phyloP scores from a whole-genome alignment of 176 grass and related monocot genomes.

The Zoysia japonica region DNA sequence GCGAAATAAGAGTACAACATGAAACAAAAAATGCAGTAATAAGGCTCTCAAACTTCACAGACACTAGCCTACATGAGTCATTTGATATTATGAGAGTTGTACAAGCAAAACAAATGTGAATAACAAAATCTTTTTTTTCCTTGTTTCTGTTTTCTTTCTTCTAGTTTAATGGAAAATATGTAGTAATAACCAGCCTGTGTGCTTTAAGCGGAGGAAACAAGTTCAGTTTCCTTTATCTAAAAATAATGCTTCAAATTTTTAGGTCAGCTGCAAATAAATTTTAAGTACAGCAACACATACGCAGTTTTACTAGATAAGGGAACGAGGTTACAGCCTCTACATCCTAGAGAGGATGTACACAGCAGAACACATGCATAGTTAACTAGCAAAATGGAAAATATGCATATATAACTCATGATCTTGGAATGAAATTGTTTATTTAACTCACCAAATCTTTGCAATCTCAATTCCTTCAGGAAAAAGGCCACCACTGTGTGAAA shows the following conservation, averaged over 20 bases:
- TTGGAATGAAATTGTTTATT: not conserved
- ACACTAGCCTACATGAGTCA: not conserved
- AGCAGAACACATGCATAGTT: not conserved
- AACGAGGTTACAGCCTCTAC: no score
- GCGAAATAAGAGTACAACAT: constrained; percentile 10
- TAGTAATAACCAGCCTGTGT: no score
- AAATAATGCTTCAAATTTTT: not conserved
- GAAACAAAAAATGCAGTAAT: not conserved
- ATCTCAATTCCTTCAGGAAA: constrained; percentile 99
- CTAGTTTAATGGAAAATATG: no score
- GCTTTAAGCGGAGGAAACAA: no score
- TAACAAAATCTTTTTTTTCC: not conserved
- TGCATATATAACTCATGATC: not conserved
- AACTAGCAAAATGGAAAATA: not conserved
- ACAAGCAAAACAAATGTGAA: not conserved
- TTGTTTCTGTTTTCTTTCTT: no score
- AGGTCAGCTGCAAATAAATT: not conserved
- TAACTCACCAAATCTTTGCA: constrained; percentile 86
- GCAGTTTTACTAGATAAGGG: no score
- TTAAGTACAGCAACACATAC: not conserved
- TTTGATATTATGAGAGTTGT: not conserved
- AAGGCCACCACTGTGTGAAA: constrained; percentile 83
- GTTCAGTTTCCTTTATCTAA: no score
- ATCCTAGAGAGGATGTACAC: no score
- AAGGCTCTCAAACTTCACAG: not conserved